Base-by-base conservation (phyloP, 441 rosid species). In the Corymbia calophylla region DNA sequence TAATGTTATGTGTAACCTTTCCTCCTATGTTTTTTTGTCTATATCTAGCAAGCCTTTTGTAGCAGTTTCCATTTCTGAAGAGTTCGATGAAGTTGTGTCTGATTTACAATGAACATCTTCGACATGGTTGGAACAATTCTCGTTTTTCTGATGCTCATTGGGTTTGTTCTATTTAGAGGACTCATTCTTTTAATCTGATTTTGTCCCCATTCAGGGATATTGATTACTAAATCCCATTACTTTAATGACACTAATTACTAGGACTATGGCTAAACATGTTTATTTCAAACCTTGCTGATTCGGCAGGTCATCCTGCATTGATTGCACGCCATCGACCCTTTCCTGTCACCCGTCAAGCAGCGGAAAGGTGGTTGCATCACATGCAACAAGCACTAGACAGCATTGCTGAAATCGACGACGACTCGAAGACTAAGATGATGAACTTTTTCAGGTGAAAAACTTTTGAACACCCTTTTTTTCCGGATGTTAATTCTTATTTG, bases 281-380 rank as follows among this genome's bases (percentile, higher is more conserved):
- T 87, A 25, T 73, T 88, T 60, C 66, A 48, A 23, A 49, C 44
- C 25, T 82, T 58, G 64, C 44, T 49, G 35, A 49, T 85, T 60
- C 58, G 90, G 91, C 91, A 97, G 99, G 99, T 29, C 98, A 95
- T 91, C 99, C 99, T 89, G 99, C 99, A 19, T 91, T 97, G 88
- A 97, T 97, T 3, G 99, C 94, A 32, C 99, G 99, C 53, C 99
- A 97, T 90, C 92, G 98, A 73, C 97, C 98, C 68, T 97, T 96
- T 90, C 99, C 99, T 1, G 99, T 97, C 51, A 97, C 98, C 1
- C 97, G 91, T 90, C 93, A 93, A 90, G 99, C 99, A 91, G 99
- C 99, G 3, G 99, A 95, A 91, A 96, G 98, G 93, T 97, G 99
- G 99, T 93, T 97, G 55, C 94, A 93, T 66, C 98, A 96, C 91